Base-by-base conservation (phyloP, 2,329 filamentous ascomycete genomes). In the Pyrenophora tritici-repentis region DNA sequence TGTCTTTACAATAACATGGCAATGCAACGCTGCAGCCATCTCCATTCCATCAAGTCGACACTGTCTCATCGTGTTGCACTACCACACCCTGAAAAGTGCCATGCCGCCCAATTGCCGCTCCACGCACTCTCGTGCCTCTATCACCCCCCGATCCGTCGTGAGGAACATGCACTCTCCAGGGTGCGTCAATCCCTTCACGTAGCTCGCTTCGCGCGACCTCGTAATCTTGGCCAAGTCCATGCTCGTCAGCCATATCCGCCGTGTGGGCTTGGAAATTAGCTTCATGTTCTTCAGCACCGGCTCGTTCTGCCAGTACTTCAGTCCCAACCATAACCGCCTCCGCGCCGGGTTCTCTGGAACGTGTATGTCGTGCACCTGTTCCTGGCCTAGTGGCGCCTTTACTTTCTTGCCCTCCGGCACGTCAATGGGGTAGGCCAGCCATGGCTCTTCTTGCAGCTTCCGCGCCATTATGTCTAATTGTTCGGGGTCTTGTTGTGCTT, bases 251-350 rank as follows among this genome's bases (percentile, higher is more conserved):
- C 82, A 88, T 70, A 95, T 82, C 62, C 85, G 75, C 59, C 90
- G 82, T 65, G 84, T 92, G 8, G 91, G 88, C 74, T 87, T 93
- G 67, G 83, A 88, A 53, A 96, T 79, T 68, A 88, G 73, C 41
- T 75, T 73, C 66, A 93, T 81, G 58, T 84, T 81, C 56, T 79
- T 80, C 61, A 97, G 76, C 17, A 96, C 91, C 5, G 92, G 90
- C 73, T 86, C 81, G 68, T 88, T 88, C 62, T 91, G 86, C 84
- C 84, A 90, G 82, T 96, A 96, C 78, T 96, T 96, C 66, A 96
- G 78, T 1, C 91, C 91, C 10, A 97, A 76, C 92, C 92, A 97
- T 60, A 97, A 78, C 53, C 92, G 82, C 69, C 90, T 82, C 33
- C 79, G 81, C 4, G 91, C 83, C 32, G 91, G 84, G 75, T 95